These are phyloP conservation scores for Erigeron philadelphicus DNA, from an alignment of 140 eudicot genomes.

Conservation along the genomic window DNA sequence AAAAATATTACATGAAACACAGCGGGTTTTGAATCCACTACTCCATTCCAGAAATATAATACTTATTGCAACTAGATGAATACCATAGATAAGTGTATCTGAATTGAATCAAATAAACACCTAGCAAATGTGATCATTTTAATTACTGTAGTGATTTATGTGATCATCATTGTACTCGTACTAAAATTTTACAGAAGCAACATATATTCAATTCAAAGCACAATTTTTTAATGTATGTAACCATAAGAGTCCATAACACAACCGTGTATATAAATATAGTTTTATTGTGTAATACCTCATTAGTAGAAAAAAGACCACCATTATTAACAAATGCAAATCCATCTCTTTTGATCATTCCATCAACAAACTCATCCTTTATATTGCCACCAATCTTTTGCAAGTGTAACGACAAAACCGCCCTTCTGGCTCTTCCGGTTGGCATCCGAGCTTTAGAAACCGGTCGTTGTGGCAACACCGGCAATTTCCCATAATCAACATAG, in stretches of 20 bases:
- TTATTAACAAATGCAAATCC: conserved; percentile 23
- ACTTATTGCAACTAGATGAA: no score
- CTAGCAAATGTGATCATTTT: no score
- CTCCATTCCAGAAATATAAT: no score
- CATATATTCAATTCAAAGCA: background rate
- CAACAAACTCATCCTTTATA: conserved; percentile 25
- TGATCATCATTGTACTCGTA: background rate
- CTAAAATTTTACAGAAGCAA: background rate
- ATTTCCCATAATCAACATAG: conserved; percentile 28
- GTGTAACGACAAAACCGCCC: conserved; percentile 33
- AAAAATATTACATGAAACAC: no score
- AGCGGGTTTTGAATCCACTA: no score
- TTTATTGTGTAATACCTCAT: conserved; percentile 23
- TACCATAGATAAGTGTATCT: no score
- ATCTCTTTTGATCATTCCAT: conserved; percentile 22
- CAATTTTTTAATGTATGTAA: background rate
- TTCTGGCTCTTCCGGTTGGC: conserved; percentile 42
- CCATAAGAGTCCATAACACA: background rate
- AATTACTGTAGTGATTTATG: background rate
- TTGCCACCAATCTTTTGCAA: conserved; percentile 19
- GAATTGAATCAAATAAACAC: no score
- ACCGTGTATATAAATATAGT: background rate
- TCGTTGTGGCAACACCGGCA: conserved; percentile 58
- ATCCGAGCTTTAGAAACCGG: conserved; percentile 58
- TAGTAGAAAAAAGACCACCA: conserved; percentile 19